Evolutionary conservation across 352 stramenopile genomes (phyloP).

Genomic region (Globisporangium spiculum): DNA sequence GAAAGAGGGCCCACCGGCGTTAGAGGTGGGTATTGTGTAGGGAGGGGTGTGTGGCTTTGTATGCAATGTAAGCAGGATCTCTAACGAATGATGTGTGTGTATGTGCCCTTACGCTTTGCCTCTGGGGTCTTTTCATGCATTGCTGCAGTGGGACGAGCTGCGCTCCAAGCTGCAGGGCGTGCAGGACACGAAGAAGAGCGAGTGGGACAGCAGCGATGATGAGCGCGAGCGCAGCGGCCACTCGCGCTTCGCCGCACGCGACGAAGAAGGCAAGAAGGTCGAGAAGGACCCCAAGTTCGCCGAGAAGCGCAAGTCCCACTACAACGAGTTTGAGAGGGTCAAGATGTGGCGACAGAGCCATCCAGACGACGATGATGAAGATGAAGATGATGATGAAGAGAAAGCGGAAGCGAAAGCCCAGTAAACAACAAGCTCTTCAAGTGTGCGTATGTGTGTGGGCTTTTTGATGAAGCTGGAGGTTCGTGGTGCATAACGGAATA

Average conservation of each 20-base stretch:
- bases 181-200: conserved; percentile 41
- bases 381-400: conserved; percentile 6
- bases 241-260: conserved; percentile 33
- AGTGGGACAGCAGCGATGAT: conserved; percentile 61
- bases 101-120: not conserved
- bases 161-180: conserved; percentile 60
- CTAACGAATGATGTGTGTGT: not conserved
- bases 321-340: conserved; percentile 80
- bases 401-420: not conserved
- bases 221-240: conserved; percentile 17
- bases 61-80: not conserved
- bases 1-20: conserved; percentile 30
- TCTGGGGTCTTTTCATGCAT: not conserved
- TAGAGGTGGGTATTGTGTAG: conserved; percentile 26
- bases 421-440: not conserved
- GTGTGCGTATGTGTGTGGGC: not conserved
- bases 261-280: conserved; percentile 63
- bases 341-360: conserved; percentile 69
- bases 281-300: conserved; percentile 64
- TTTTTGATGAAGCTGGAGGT: not conserved
- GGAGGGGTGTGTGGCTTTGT: too few species aligned
- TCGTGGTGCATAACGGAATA: not conserved
- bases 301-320: conserved; percentile 77
- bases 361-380: conserved; percentile 6
- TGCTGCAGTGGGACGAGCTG: conserved; percentile 61